Evolutionary conservation across 768 basidiomycete genomes (phyloP).

Genomic region (Naganishia kalamii): DNA sequence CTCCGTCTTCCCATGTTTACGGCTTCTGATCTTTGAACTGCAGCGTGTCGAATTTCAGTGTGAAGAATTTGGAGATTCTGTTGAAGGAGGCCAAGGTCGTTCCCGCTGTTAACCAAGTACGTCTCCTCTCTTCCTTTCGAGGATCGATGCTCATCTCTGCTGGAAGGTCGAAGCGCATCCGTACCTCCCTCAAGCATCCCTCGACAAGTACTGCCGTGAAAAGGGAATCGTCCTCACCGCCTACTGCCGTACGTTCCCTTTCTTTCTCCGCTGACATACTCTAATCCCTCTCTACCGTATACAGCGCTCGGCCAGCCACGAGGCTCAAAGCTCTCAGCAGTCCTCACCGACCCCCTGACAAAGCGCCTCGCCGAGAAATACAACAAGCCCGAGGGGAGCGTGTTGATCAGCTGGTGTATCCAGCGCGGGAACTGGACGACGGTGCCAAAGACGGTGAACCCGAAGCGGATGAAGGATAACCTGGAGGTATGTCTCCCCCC

Average conservation of each 20-base stretch:
- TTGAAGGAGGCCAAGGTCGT: conserved; percentile 49
- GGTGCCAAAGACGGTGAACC: conserved; percentile 53
- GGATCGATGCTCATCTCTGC: too few relatives aligned
- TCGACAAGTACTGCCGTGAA: conserved; percentile 51
- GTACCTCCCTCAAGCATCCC: conserved; percentile 53
- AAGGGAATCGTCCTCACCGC: conserved; percentile 55
- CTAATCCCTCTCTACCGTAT: neutral
- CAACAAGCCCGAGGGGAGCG: conserved; percentile 52
- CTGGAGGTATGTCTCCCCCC: conserved; percentile 47
- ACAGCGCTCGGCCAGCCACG: conserved; percentile 46
- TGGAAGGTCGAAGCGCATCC: conserved; percentile 52
- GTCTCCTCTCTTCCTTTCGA: too few relatives aligned
- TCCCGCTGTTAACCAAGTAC: conserved; percentile 54
- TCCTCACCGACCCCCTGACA: conserved; percentile 53
- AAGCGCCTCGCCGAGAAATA: conserved; percentile 53
- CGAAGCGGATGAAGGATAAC: conserved; percentile 54
- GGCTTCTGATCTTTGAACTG: neutral
- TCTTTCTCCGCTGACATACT: neutral
- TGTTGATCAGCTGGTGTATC: conserved; percentile 56
- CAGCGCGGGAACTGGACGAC: conserved; percentile 49
- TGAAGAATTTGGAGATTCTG: conserved; percentile 49
- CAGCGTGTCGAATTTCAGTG: conserved; percentile 59
- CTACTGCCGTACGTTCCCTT: conserved; percentile 50
- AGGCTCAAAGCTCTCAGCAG: conserved; percentile 32
- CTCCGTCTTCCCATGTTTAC: neutral